Evolutionary conservation across 306 rosid genomes (phyloP).

Genomic region (Herpetospermum pedunculosum): DNA sequence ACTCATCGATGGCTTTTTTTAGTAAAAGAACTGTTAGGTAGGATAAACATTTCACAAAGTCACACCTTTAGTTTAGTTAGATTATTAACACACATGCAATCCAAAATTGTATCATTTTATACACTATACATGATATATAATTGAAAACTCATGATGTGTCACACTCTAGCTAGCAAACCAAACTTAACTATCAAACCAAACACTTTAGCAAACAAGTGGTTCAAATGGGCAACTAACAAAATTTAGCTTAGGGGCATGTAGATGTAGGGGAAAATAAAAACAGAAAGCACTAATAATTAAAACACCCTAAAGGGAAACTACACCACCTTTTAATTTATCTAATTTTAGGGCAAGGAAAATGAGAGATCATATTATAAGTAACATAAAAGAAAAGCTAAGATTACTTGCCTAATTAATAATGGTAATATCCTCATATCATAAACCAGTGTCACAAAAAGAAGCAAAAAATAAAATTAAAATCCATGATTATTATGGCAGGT

Average conservation of each 20-base stretch:
- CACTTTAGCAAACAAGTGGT: background rate
- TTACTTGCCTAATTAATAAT: background rate
- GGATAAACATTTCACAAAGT: too few species aligned
- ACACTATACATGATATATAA: background rate
- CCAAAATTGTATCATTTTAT: background rate
- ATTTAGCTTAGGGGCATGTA: background rate
- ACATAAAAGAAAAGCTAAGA: background rate
- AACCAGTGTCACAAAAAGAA: background rate
- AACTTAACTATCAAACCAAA: background rate
- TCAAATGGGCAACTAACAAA: background rate
- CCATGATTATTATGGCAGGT: slow-evolving; percentile 3
- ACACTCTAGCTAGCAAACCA: background rate
- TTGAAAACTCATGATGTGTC: background rate
- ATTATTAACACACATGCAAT: background rate
- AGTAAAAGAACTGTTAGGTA: too few species aligned
- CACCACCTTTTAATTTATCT: background rate
- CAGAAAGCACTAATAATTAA: background rate
- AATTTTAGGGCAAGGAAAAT: background rate
- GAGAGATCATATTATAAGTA: background rate
- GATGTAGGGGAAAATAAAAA: background rate
- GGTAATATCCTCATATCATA: background rate
- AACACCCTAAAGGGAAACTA: background rate
- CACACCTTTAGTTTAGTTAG: background rate
- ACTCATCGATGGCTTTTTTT: too few species aligned
- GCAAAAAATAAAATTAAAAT: background rate